Percentiles rank a stretch among this genome's conserved stretches.
Conservation (phyloP, 768 basidiomycete species). For the Tylopilus rubrobrunneus region DNA sequence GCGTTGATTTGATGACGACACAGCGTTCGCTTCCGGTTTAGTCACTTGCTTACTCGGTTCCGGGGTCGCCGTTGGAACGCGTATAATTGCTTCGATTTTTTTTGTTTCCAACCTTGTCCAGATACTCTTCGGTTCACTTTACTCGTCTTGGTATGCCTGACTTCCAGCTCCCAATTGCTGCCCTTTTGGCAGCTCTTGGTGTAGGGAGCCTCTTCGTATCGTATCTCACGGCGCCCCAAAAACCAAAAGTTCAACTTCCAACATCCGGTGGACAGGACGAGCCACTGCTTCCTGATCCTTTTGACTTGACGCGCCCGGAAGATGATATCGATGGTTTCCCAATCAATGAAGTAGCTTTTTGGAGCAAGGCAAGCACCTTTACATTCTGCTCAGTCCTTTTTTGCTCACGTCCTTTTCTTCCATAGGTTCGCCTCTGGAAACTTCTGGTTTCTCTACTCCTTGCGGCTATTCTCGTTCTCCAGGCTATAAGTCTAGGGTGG, state of each 20-base stretch:
- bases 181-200: slow-evolving; percentile 41
- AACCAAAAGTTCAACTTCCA: slow-evolving; percentile 53
- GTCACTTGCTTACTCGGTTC: neutral
- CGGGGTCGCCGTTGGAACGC: neutral
- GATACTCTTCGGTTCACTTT: neutral
- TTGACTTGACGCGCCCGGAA: slow-evolving; percentile 68
- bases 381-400: neutral
- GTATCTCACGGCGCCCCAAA: slow-evolving; percentile 36
- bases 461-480: slow-evolving; percentile 43
- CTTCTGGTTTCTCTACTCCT: slow-evolving; percentile 45
- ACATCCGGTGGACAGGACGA: slow-evolving; percentile 23
- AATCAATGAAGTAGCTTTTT: slow-evolving; percentile 57
- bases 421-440: slow-evolving; percentile 61
- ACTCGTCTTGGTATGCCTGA: slow-evolving; percentile 43
- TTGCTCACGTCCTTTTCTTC: neutral
- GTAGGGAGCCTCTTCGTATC: slow-evolving; percentile 43
- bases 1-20: too few relatives aligned
- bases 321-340: slow-evolving; percentile 68
- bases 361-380: slow-evolving; percentile 43
- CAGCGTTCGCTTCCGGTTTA: neutral
- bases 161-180: slow-evolving; percentile 55
- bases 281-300: slow-evolving; percentile 46
- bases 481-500: slow-evolving; percentile 56
- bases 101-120: neutral
- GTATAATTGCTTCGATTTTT: neutral